Evolutionary conservation across 163 green algal species (phyloP).

Genomic region (Scenedesmus sp.): DNA sequence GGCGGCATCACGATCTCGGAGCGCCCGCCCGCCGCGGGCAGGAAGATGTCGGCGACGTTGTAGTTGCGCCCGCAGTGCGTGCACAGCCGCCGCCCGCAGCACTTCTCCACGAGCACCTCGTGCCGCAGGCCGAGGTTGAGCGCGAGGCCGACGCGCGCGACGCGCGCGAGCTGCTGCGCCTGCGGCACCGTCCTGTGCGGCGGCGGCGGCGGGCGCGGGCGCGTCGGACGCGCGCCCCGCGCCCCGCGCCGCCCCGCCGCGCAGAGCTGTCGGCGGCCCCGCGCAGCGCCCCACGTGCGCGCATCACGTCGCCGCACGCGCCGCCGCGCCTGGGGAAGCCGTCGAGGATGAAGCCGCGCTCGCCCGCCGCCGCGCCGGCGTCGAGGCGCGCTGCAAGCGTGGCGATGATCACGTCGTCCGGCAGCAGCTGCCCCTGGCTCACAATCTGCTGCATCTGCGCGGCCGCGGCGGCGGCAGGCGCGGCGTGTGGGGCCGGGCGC

Average conservation of each 20-base stretch:
- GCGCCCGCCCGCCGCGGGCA: conserved; percentile 59
- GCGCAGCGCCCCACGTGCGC: no score
- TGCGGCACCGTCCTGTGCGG: conserved; percentile 56
- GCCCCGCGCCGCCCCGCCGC: no score
- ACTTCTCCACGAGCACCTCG: conserved; percentile 95
- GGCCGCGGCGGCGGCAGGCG: background rate
- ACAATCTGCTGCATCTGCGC: conserved; percentile 83
- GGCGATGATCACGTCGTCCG: conserved; percentile 84
- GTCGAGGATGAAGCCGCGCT: conserved; percentile 90
- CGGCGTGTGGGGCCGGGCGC: background rate
- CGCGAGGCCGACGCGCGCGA: conserved; percentile 76
- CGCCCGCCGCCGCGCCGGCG: conserved; percentile 54
- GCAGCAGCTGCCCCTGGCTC: conserved; percentile 81
- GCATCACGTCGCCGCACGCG: no score
- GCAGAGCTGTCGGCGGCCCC: no score
- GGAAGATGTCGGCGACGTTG: conserved; percentile 97
- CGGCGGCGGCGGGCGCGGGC: no score
- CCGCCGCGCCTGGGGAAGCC: conserved; percentile 93
- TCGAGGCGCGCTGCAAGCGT: conserved; percentile 69
- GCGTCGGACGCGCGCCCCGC: no score
- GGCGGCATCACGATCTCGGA: conserved; percentile 95
- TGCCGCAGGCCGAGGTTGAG: conserved; percentile 92
- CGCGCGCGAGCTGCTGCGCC: conserved; percentile 74
- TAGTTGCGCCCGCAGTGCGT: conserved; percentile 93
- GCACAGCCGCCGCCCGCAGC: conserved; percentile 90